Base-by-base conservation (phyloP, 257 asterid genomes). In the Solanum etuberosum region DNA sequence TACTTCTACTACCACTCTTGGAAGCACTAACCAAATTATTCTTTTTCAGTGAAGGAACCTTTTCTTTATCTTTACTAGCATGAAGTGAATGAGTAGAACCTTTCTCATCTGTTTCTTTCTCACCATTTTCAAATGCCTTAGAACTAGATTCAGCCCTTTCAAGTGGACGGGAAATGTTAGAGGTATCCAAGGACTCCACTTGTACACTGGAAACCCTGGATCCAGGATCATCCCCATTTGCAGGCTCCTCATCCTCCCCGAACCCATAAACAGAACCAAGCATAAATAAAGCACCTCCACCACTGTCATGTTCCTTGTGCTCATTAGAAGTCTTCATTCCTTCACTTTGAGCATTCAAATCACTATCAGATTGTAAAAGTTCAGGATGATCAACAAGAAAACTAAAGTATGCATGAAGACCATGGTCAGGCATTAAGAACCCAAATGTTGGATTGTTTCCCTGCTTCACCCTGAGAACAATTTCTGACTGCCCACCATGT, bases 401-500 rank as follows among this genome's bases (percentile, higher is more conserved):
- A 91, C 96, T 93, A 89, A 92, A 97, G 93, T 97, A 96, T 18
- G 98, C 90, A 89, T 97, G 99, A 90, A 95, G 97, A 86, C 91
- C 92, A 84, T 96, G 97, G 87, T 90, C 95, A 76, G 99, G 99
- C 98, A 97, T 94, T 92, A 97, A 90, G 91, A 97, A 97, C 85
- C 98, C 98, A 90, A 97, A 97, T 21, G 97, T 92, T 32, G 98
- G 99, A 88, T 97, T 97, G 89, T 94, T 94, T 82, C 98, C 99
- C 90, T 96, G 98, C 87, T 96, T 97, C 90, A 97, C 99, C 88
- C 99, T 93, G 87, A 97, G 90, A 90, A 97, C 90, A 87, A 96
- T 94, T 92, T 97, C 99, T 18, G 99, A 91, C 90, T 97, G 99
- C 48, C 97, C 99, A 72, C 99, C 99, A 85, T 97, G 91, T 87